These are phyloP conservation scores for Vigna nakashimae DNA, from an alignment of 306 rosid species.

Conservation along the genomic window DNA sequence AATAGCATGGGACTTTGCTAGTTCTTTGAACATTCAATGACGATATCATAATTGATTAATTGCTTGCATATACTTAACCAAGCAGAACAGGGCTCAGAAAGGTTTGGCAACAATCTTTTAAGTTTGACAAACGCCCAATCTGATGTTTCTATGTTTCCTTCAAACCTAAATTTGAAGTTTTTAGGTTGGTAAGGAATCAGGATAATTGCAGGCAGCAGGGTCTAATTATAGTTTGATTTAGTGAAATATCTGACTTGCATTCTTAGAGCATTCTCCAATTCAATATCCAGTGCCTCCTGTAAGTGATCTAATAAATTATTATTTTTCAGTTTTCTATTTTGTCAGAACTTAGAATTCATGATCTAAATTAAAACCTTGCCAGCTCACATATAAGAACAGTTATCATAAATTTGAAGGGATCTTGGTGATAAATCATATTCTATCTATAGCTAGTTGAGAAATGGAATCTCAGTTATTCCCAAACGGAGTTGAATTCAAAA, in stretches of 20 bases:
- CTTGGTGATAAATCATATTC: slow-evolving; percentile 15
- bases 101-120: background rate
- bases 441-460: background rate
- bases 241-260: slow-evolving; percentile 3
- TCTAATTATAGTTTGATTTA: background rate
- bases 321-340: slow-evolving; percentile 5
- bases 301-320: slow-evolving; percentile 17
- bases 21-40: slow-evolving; percentile 22
- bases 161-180: slow-evolving; percentile 11
- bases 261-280: slow-evolving; percentile 6
- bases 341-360: slow-evolving; percentile 7
- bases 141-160: slow-evolving; percentile 1
- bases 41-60: background rate
- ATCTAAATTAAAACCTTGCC: background rate
- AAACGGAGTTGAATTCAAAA: background rate
- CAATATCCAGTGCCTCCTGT: background rate
- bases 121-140: slow-evolving; percentile 3
- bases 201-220: background rate
- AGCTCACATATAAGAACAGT: background rate
- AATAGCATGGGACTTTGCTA: background rate
- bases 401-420: background rate
- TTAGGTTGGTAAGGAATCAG: background rate
- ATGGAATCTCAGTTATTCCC: slow-evolving; percentile 16
- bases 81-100: slow-evolving; percentile 14
- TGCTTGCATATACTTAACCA: slow-evolving; percentile 6